Percentiles rank a stretch among this genome's conserved stretches.
These are phyloP conservation scores for Debaryomyces robertsiae DNA, from an alignment of 1,139 yeast species.

Conservation along the genomic window DNA sequence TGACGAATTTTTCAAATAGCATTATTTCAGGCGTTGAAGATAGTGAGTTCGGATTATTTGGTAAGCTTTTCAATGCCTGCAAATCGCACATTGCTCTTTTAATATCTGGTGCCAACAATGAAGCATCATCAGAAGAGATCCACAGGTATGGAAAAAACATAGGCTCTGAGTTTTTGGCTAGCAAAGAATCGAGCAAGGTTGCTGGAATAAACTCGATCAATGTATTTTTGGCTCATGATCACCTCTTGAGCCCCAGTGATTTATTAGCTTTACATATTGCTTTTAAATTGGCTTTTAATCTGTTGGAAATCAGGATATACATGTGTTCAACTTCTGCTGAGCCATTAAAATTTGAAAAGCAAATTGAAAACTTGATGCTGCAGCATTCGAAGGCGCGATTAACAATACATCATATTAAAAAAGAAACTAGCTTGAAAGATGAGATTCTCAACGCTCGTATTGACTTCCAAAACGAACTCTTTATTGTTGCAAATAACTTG, in stretches of 20 bases:
- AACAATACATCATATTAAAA: constrained; percentile 18
- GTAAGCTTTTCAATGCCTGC: constrained; percentile 27
- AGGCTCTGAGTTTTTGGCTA: constrained; percentile 11
- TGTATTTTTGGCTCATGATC: constrained; percentile 33
- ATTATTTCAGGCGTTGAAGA: constrained; percentile 21
- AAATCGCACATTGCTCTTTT: constrained; percentile 37
- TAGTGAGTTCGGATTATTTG: constrained; percentile 20
- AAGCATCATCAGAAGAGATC: constrained; percentile 11
- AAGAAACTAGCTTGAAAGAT: constrained; percentile 16
- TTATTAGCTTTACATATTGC: constrained; percentile 33
- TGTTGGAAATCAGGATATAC: constrained; percentile 23
- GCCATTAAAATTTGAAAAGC: constrained; percentile 24
- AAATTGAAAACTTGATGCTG: constrained; percentile 20
- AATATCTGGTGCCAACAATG: constrained; percentile 22
- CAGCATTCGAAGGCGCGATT: background rate
- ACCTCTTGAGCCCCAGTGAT: constrained; percentile 38
- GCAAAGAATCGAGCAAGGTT: constrained; percentile 17
- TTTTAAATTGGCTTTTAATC: constrained; percentile 21
- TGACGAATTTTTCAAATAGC: constrained; percentile 15
- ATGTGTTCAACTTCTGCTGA: constrained; percentile 21
- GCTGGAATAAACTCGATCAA: constrained; percentile 24
- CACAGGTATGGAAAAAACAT: constrained; percentile 10
- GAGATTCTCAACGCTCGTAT: constrained; percentile 17
- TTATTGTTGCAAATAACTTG: constrained; percentile 28
- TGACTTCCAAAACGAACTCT: constrained; percentile 23